Base-by-base conservation (phyloP, 495 filamentous ascomycete species). In the Pyrenula aspistea region DNA sequence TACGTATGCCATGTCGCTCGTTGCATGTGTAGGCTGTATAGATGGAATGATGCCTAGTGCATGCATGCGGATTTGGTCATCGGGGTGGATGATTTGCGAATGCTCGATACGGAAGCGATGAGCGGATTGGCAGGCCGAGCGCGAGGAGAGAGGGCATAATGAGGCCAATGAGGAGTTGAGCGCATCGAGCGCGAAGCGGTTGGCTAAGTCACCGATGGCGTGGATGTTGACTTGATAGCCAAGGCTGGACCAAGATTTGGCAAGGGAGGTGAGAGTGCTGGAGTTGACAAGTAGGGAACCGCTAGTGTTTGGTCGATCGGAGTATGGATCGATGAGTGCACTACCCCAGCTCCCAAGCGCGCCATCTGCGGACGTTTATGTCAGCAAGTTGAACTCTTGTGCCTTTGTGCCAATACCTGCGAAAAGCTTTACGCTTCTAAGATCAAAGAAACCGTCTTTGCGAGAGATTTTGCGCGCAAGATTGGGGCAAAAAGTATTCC, bases 11-110 rank as follows among this genome's bases (percentile, higher is more conserved):
- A 78, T 80, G 61, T 86, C 83, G 10, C 78, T 81, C 11, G 81
- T 85, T 25, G 83, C 83, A 57, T 86, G 83, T 0, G 83, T 85
- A 0, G 83, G 83, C 61, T 86, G 83, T 60, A 86, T 79, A n/a
- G 76, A 80, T 0, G 83, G 80, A 57, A 85, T 77, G 56, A 86
- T 80, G 12, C 80, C 81, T 15, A 82, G 58, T 12, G 66, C 65
- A 21, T 63, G 61, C 59, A 86, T 77, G 24, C 76, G 72, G 0
- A 55, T 57, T 59, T 84, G 81, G 65, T 85, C 82, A 25, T 70
- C 69, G n/a, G 78, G 78, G 57, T 80, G 74, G 53, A 85, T 80
- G 54, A 85, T 85, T 56, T 86, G 83, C 0, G 78, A 61, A 65
- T 86, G 83, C 61, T 85, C 83, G 62, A 86, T 80, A 59, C 83